Base-by-base conservation (phyloP, 2,329 filamentous ascomycete genomes). In the Diaporthe caulivora region DNA sequence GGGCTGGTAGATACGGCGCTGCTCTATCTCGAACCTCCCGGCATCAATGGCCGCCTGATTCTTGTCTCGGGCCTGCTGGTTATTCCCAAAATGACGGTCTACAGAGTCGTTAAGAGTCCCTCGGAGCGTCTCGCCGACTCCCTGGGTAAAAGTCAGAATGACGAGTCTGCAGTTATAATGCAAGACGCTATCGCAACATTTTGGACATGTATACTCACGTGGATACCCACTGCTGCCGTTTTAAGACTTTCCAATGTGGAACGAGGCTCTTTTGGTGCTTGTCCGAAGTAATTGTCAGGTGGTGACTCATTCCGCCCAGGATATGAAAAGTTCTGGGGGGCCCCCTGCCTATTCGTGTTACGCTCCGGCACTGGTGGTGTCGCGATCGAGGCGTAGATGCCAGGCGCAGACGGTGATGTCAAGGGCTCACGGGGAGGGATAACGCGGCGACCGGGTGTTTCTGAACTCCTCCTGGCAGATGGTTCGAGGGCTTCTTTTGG, bases 91-190 rank as follows among this genome's bases (percentile, higher is more conserved):
- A 10, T n/a, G 62, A n/a, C 62, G 62, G 31, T 67, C 62, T 40
- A 67, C 62, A 11, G 62, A 53, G 47, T 67, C 62, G 2, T 67
- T 67, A 0, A 67, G 44, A 7, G 62, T 67, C 8, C 62, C 62
- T 37, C 62, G 62, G n/a, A 67, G 62, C 21, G 62, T 67, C n/a
- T 67, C 62, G n/a, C 62, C 62, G n/a, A 67, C 62, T 11, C 62
- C 62, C 62, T 67, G 0, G 10, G 6, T 2, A 9, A 18, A 6
- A 21, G 21, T 67, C 10, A 67, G 62, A 1, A 67, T 21, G 15
- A 53, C 13, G 6, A 40, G 7, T 1, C 18, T 2, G 26, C 21
- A n/a, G 13, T 4, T 6, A 21, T 15, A 1, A 3, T 18, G 21
- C 10, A 17, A n/a, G 40, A 64, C 10, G 8, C 15, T 10, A 8